A percentile compares a stretch with the other conserved stretches of the same genome.
Conservation (phyloP, 1,284 basidiomycete species). For the Fistulinella cinereoalba region DNA sequence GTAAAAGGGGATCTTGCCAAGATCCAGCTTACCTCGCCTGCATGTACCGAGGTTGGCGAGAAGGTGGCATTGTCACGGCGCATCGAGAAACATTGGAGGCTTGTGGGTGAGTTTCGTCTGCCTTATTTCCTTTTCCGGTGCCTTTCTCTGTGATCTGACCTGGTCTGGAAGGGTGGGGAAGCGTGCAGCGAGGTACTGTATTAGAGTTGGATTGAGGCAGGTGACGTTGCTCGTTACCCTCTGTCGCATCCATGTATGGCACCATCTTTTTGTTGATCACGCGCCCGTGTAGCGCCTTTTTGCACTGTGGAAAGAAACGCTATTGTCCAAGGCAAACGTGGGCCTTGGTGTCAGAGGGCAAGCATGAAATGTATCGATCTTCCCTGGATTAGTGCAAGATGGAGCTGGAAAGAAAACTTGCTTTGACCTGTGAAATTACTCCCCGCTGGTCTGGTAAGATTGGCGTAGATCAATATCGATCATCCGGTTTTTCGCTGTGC, state of each 20-base stretch:
- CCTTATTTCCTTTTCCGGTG: neutral
- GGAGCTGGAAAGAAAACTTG: too few relatives aligned
- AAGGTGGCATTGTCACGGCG: constrained; percentile 91
- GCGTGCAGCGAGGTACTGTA: constrained; percentile 54
- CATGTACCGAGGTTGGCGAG: constrained; percentile 92
- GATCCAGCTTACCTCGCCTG: constrained; percentile 88
- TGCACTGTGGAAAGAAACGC: too few relatives aligned
- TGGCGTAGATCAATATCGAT: too few relatives aligned
- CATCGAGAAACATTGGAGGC: constrained; percentile 97
- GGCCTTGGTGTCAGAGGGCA: too few relatives aligned
- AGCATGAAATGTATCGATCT: too few relatives aligned
- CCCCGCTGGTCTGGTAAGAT: too few relatives aligned
- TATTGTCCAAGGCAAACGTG: too few relatives aligned
- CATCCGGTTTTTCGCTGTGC: too few relatives aligned
- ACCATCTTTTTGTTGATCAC: neutral
- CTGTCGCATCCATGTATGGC: neutral
- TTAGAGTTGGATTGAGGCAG: constrained; percentile 47
- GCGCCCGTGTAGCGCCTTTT: too few relatives aligned
- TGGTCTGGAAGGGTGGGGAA: constrained; percentile 48
- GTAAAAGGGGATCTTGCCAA: constrained; percentile 93
- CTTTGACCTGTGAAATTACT: too few relatives aligned
- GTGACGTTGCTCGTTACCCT: neutral
- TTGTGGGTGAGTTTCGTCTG: constrained; percentile 61
- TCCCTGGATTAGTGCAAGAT: too few relatives aligned
- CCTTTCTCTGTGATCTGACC: neutral